Conservation (phyloP, 2,329 filamentous ascomycete species). For the Pseudogymnoascus sp. region DNA sequence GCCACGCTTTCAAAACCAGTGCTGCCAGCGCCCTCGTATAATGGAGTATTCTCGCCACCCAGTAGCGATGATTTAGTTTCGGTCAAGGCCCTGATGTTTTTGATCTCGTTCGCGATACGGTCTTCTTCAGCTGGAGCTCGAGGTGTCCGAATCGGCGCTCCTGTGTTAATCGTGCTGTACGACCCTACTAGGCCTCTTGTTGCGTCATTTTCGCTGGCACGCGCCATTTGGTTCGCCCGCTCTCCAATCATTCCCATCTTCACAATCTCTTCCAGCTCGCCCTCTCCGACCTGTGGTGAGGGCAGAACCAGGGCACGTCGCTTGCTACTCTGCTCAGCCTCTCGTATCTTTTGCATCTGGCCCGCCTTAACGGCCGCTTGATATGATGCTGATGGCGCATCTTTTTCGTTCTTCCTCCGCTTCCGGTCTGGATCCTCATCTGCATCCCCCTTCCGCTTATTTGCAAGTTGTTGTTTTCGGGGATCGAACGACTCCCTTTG, state of each 20-base stretch:
- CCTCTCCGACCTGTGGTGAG: constrained; percentile 82
- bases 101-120: constrained; percentile 91
- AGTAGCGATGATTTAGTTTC: constrained; percentile 90
- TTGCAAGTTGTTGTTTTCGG: constrained; percentile 79
- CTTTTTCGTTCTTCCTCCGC: constrained; percentile 81
- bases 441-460: constrained; percentile 86
- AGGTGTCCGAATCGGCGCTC: constrained; percentile 84
- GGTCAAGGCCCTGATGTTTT: constrained; percentile 84
- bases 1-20: constrained; percentile 83
- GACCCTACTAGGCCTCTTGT: constrained; percentile 81
- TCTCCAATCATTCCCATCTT: constrained; percentile 97
- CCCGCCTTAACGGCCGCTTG: constrained; percentile 88
- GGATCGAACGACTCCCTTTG: constrained; percentile 84
- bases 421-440: constrained; percentile 77
- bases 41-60: constrained; percentile 85
- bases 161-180: constrained; percentile 72
- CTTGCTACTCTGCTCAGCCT: constrained; percentile 96
- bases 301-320: constrained; percentile 75
- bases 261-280: constrained; percentile 92
- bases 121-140: constrained; percentile 88
- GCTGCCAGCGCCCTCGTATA: constrained; percentile 72
- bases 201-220: constrained; percentile 72
- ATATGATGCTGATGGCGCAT: constrained; percentile 65
- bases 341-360: constrained; percentile 86
- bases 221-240: constrained; percentile 66